These are phyloP conservation scores for Spergularia bocconei DNA, from an alignment of 148 eudicot genomes.

Conservation along the genomic window DNA sequence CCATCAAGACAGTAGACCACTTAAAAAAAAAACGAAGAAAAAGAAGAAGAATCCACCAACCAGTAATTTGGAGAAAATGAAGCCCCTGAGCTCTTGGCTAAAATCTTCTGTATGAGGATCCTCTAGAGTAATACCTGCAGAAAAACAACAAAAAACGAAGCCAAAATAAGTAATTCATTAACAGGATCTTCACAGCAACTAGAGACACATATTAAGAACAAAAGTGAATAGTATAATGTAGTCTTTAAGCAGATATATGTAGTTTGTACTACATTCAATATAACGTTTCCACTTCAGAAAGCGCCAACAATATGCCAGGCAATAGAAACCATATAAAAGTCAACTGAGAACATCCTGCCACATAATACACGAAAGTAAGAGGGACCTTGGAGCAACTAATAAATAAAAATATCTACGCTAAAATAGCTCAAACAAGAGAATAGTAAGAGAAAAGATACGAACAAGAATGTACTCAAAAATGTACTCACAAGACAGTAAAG, in stretches of 20 bases:
- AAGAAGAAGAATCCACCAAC: constrained; percentile 40
- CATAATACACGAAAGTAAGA: neutral
- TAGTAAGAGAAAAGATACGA: neutral
- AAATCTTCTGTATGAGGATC: constrained; percentile 97
- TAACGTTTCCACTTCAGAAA: neutral
- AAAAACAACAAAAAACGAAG: neutral
- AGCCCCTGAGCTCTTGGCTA: constrained; percentile 94
- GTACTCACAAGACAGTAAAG: neutral
- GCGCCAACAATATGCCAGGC: neutral
- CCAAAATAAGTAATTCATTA: neutral
- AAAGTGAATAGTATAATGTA: neutral
- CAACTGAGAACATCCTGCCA: neutral
- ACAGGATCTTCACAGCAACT: neutral
- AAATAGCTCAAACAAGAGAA: neutral
- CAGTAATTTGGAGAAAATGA: constrained; percentile 85
- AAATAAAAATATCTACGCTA: neutral
- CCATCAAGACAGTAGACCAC: too few relatives aligned
- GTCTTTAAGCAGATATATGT: neutral
- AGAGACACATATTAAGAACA: neutral
- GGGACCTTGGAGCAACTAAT: neutral
- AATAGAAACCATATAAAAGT: neutral
- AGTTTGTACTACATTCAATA: neutral
- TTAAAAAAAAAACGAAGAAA: too few relatives aligned
- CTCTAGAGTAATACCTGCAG: constrained; percentile 84
- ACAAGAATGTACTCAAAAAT: neutral